Base-by-base conservation (phyloP, 2,329 filamentous ascomycete species). In the Clarireedia hainanense region DNA sequence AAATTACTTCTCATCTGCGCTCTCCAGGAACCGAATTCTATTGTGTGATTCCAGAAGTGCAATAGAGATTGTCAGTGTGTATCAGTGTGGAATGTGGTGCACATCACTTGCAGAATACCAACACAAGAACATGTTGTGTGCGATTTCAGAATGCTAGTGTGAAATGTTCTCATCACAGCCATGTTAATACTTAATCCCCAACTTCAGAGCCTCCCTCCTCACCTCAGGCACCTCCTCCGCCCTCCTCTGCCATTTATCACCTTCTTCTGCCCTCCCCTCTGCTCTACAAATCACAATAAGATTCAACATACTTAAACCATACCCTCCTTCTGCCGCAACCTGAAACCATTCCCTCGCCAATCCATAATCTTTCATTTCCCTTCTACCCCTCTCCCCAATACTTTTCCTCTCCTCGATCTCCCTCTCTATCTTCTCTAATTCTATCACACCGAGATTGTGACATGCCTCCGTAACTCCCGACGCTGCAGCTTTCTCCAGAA, bases 341-440 rank as follows among this genome's bases (percentile, higher is more conserved):
- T 63, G 39, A 39, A 64, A 64, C 66, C 66, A 69, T 48, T 69
- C 67, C 45, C 50, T 62, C 6, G 67, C 64, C 60, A 65, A 61
- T 1, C 63, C 64, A 58, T 63, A 67, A 39, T 62, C 63, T 2
- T 50, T 52, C 6, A 64, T 23, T 2, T 56, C 50, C 9, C 37
- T 60, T 6, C 49, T 47, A 24, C 3, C 30, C 30, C 10, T 14
- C 10, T 14, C 30, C 2, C 2, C 30, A 34, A 34, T 34, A 34
- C 30, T 34, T 34, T 34, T 34, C 3, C 30, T 34, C 30, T 50
- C 55, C 7, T 49, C 50, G 9, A 47, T 42, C 5, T 43, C 45
- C 12, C 57, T 47, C 9, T 52, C 42, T 6, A 62, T 49, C 27
- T 63, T 63, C 4, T 54, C 42, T 9, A 67, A 43, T 45, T 68